Evolutionary conservation across 441 rosid species (phyloP).

Genomic region (Pelargonium hybrid): DNA sequence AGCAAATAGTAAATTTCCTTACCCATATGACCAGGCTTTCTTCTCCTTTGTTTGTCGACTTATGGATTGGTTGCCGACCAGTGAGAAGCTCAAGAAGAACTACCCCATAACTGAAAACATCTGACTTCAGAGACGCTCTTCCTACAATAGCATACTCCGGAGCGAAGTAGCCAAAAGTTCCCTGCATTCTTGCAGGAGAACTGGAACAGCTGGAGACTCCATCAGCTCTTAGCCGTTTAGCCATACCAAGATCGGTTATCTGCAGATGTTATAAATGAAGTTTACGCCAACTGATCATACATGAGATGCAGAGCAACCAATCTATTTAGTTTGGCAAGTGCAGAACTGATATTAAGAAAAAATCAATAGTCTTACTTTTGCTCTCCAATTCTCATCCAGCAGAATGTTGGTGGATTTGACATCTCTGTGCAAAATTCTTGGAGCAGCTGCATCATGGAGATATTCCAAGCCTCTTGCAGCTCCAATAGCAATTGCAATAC

Average conservation of each 20-base stretch:
- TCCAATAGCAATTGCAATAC: conserved; percentile 54
- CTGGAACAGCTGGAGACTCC: conserved; percentile 66
- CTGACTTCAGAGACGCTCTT: conserved; percentile 84
- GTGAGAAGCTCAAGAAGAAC: conserved; percentile 91
- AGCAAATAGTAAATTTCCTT: conserved; percentile 10
- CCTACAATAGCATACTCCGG: conserved; percentile 91
- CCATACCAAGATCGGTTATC: conserved; percentile 99
- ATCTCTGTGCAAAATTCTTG: conserved; percentile 67
- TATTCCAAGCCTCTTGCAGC: conserved; percentile 73
- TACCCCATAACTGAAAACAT: conserved; percentile 94
- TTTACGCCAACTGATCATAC: neutral
- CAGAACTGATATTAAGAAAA: neutral
- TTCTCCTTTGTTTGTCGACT: conserved; percentile 55
- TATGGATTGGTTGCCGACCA: conserved; percentile 74
- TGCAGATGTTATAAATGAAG: conserved; percentile 24
- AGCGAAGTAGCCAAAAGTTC: conserved; percentile 94
- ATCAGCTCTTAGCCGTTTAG: conserved; percentile 66
- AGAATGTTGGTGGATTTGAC: conserved; percentile 70
- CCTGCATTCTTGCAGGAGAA: conserved; percentile 92
- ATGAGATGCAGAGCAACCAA: neutral
- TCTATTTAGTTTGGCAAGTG: neutral
- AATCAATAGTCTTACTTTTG: conserved; percentile 50
- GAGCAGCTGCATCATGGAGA: conserved; percentile 78
- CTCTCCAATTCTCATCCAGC: conserved; percentile 60
- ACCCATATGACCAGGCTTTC: conserved; percentile 98